Base-by-base conservation (phyloP, 345 rosid genomes). In the Eutrema yunnanense region DNA sequence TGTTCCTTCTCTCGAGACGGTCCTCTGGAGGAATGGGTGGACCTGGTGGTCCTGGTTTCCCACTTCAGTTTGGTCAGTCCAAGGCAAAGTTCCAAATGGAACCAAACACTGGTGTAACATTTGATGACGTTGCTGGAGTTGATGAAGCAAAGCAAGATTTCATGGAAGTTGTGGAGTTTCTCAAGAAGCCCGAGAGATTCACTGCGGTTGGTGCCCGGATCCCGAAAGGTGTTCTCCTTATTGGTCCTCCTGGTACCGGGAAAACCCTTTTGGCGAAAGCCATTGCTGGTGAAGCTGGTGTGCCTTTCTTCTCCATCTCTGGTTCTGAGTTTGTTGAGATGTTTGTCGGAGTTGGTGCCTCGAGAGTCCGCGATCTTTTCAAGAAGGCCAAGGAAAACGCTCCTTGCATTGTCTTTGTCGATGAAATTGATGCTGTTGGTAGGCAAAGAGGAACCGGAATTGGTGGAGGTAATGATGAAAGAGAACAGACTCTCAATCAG, bases 161-260 rank as follows among this genome's bases (percentile, higher is more conserved):
- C 86, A 88, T 92, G 96, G 99, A 95, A 76, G 99, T 95, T 30
- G 99, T 95, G 26, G 99, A 91, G 90, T 95, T 95, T 78, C 67
- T 95, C 36, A 95, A 90, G 86, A 95, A 95, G 79, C 99, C 99
- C 0, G 99, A 95, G 90, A 89, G 99, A 29, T 95, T 95, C 77
- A 95, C 99, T 13, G 97, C 99, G 0, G 84, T 95, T 38, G 97
- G 99, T 51, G 99, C 99, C 41, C 85, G 91, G 65, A 95, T 95
- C 69, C 96, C 97, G 3, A 95, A 92, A 78, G 99, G 99, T 78
- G 99, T 95, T 66, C 99, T 95, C 65, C 92, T 95, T 2, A 82
- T 92, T 72, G 99, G 99, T 66, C 99, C 99, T 58, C 99, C 99
- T 12, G 97, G 99, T 77, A 95, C 99, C 1, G 99, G 99, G n/a